phyloP scores from a whole-genome alignment of 75 land plant genomes.

The Pinus taeda region DNA sequence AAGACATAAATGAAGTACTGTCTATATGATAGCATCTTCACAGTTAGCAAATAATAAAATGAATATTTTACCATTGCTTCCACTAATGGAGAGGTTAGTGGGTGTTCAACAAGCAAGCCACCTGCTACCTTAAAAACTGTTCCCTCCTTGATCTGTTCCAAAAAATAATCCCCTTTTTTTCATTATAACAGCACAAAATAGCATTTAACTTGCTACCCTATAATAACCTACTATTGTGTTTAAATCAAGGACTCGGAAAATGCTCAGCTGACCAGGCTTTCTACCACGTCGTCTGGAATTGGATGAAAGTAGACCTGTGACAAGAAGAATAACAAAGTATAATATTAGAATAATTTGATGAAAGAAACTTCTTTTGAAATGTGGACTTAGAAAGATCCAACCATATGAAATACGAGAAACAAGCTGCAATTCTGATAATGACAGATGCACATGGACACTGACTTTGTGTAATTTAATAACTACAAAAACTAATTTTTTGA shows the following conservation, averaged over 20 bases:
- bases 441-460: no score
- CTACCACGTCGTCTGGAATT: conserved; percentile 88
- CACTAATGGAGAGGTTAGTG: conserved; percentile 70
- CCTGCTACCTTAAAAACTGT: conserved; percentile 84
- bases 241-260: not conserved
- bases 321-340: not conserved
- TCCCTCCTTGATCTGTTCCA: conserved; percentile 79
- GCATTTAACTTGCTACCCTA: conserved; percentile 7
- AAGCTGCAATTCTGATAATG: no score
- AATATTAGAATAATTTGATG: not conserved
- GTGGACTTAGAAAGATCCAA: not conserved
- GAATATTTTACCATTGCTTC: conserved; percentile 63
- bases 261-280: conserved; percentile 49
- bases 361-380: not conserved
- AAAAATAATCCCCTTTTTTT: not conserved
- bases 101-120: conserved; percentile 90
- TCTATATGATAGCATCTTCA: not conserved
- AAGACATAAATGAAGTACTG: not conserved
- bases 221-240: not conserved
- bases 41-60: not conserved
- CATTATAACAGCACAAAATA: not conserved
- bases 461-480: not conserved
- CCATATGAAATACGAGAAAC: not conserved
- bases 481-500: not conserved
- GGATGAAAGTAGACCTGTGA: conserved; percentile 82